Conservation (phyloP, 2,329 filamentous ascomycete species). For the Claviceps sorghi region DNA sequence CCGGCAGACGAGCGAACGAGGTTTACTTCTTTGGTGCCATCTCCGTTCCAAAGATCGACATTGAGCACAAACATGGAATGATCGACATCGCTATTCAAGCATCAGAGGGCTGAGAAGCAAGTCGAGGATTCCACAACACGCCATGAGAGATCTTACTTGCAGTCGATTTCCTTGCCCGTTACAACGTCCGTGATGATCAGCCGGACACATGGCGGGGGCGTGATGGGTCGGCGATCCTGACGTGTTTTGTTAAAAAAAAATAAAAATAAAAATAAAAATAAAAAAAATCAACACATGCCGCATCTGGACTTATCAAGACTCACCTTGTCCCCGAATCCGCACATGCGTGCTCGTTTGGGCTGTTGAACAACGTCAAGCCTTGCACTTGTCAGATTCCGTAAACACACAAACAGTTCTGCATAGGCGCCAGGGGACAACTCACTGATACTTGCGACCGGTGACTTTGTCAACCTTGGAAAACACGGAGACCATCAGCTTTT, state of each 20-base stretch:
- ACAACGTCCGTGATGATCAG: slow-evolving; percentile 61
- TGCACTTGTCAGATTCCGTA: slow-evolving; percentile 9
- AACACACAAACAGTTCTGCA: not conserved
- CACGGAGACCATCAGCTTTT: slow-evolving; percentile 12
- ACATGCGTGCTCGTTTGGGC: slow-evolving; percentile 88
- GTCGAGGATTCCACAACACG: too few relatives aligned
- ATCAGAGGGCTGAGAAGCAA: not conserved
- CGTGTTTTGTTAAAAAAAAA: not conserved
- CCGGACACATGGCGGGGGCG: slow-evolving; percentile 81
- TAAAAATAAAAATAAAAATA: not conserved
- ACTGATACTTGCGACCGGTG: slow-evolving; percentile 23
- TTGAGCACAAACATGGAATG: slow-evolving; percentile 39
- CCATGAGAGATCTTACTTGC: slow-evolving; percentile 46
- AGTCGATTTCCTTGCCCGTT: slow-evolving; percentile 70
- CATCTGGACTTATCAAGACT: not conserved
- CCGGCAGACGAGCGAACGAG: slow-evolving; percentile 49
- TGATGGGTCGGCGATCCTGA: slow-evolving; percentile 87
- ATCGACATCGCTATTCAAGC: slow-evolving; percentile 20
- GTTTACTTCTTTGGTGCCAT: slow-evolving; percentile 50
- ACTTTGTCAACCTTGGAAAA: slow-evolving; percentile 21
- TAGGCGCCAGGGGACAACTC: slow-evolving; percentile 4
- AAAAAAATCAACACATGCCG: not conserved
- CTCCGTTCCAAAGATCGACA: slow-evolving; percentile 54
- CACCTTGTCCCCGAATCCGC: slow-evolving; percentile 96
- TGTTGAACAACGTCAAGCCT: slow-evolving; percentile 77